phyloP scores from a whole-genome alignment of 441 rosid species.

The Isatis lusitanica region DNA sequence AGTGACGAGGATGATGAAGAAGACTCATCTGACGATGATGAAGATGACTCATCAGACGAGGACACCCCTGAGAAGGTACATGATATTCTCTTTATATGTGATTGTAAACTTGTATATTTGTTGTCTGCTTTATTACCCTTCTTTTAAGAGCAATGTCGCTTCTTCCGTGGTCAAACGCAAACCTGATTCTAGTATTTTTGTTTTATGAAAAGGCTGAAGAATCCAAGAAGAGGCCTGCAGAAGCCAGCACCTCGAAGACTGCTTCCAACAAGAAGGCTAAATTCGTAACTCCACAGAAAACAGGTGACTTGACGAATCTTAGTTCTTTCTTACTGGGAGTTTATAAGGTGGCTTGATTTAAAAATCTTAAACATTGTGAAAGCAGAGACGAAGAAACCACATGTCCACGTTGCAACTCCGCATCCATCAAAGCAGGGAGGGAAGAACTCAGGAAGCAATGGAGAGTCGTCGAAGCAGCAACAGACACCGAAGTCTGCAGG shows the following conservation, averaged over 20 bases:
- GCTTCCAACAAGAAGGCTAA: constrained; percentile 65
- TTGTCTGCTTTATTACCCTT: not conserved
- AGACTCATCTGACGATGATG: constrained; percentile 42
- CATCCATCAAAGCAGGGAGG: constrained; percentile 64
- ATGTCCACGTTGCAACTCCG: constrained; percentile 70
- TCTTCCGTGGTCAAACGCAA: not conserved
- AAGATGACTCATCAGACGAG: constrained; percentile 46
- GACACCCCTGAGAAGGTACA: constrained; percentile 51
- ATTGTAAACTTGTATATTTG: not conserved
- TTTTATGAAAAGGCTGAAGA: constrained; percentile 44
- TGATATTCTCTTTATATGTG: not conserved
- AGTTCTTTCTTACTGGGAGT: not conserved
- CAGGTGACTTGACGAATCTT: constrained; percentile 44
- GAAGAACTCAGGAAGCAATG: constrained; percentile 43
- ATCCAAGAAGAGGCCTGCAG: constrained; percentile 67
- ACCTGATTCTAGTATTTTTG: not conserved
- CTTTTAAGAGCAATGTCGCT: not conserved
- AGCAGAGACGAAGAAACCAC: constrained; percentile 59
- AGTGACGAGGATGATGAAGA: constrained; percentile 41
- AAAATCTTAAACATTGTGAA: not conserved
- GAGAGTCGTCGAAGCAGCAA: constrained; percentile 47
- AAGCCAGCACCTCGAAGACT: constrained; percentile 45
- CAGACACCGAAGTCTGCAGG: constrained; percentile 43
- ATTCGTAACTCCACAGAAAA: constrained; percentile 60
- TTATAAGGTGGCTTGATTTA: not conserved